Percentiles rank a stretch among this genome's conserved stretches.
These are phyloP conservation scores for Ustilago hordei DNA, from an alignment of 1,284 basidiomycete genomes.

Conservation along the genomic window DNA sequence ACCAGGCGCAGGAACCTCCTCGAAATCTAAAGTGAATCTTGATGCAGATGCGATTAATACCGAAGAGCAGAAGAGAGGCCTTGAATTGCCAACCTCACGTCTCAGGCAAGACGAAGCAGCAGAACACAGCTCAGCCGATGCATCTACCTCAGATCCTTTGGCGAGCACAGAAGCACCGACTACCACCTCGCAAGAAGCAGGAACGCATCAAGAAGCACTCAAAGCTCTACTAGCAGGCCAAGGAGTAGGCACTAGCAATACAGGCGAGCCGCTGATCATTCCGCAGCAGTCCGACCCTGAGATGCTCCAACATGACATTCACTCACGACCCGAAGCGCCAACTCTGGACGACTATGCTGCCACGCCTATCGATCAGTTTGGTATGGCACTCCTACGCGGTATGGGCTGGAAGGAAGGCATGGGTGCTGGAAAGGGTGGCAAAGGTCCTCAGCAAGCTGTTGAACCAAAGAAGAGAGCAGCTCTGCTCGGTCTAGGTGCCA, in stretches of 20 bases:
- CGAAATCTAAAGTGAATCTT: neutral
- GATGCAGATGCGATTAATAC: constrained; percentile 33
- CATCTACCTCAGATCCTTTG: neutral
- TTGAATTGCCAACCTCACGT: constrained; percentile 31
- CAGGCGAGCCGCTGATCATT: constrained; percentile 36
- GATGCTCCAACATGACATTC: constrained; percentile 57
- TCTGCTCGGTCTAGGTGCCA: constrained; percentile 65
- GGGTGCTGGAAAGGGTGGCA: constrained; percentile 72
- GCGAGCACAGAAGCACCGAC: neutral
- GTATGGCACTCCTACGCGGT: constrained; percentile 89
- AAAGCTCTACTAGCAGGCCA: constrained; percentile 49
- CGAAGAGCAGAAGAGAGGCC: constrained; percentile 54
- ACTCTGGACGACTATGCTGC: constrained; percentile 88
- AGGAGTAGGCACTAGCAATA: neutral
- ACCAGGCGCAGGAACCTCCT: neutral
- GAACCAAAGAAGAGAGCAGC: constrained; percentile 63
- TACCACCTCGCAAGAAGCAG: constrained; percentile 1
- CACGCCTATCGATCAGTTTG: constrained; percentile 91
- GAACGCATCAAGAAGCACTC: constrained; percentile 46
- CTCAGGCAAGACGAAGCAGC: neutral
- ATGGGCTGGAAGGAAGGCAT: constrained; percentile 95
- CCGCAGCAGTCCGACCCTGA: constrained; percentile 56
- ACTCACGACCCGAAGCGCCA: constrained; percentile 70
- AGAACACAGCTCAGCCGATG: constrained; percentile 1
- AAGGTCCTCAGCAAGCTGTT: constrained; percentile 55